phyloP scores from a whole-genome alignment of 345 rosid species.

The Camelina neglecta region DNA sequence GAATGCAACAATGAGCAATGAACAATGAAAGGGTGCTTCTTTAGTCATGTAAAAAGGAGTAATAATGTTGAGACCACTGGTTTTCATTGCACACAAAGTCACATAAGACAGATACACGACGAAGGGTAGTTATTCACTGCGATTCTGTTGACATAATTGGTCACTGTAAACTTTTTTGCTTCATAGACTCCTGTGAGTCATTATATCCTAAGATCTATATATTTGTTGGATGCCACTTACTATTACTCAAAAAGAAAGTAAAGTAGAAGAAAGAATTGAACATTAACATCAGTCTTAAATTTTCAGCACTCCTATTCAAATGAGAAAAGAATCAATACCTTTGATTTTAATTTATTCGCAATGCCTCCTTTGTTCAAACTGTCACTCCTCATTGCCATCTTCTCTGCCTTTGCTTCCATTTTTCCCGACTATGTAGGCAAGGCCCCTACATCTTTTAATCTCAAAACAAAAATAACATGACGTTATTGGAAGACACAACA shows the following conservation, averaged over 20 bases:
- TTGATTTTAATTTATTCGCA: slow-evolving; percentile 24
- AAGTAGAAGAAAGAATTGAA: slow-evolving; percentile 40
- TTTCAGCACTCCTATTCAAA: slow-evolving; percentile 29
- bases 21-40: slow-evolving; percentile 14
- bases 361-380: slow-evolving; percentile 58
- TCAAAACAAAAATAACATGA: slow-evolving; percentile 30
- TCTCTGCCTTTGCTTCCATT: slow-evolving; percentile 23
- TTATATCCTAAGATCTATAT: slow-evolving; percentile 44
- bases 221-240: slow-evolving; percentile 39
- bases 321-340: slow-evolving; percentile 27
- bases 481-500: slow-evolving; percentile 7
- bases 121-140: slow-evolving; percentile 45
- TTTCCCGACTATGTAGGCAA: slow-evolving; percentile 22
- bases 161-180: slow-evolving; percentile 40
- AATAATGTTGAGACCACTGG: slow-evolving; percentile 46
- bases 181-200: slow-evolving; percentile 40
- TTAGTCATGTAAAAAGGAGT: slow-evolving; percentile 37
- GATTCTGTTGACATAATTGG: slow-evolving; percentile 45
- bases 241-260: slow-evolving; percentile 26
- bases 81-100: slow-evolving; percentile 39
- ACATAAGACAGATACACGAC: slow-evolving; percentile 46
- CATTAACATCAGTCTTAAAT: slow-evolving; percentile 26
- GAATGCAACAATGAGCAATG: slow-evolving; percentile 39
- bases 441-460: slow-evolving; percentile 53
- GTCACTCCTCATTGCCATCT: slow-evolving; percentile 46